Conservation (phyloP, 2,329 filamentous ascomycete species). For the Sphaerulina vaccinii region DNA sequence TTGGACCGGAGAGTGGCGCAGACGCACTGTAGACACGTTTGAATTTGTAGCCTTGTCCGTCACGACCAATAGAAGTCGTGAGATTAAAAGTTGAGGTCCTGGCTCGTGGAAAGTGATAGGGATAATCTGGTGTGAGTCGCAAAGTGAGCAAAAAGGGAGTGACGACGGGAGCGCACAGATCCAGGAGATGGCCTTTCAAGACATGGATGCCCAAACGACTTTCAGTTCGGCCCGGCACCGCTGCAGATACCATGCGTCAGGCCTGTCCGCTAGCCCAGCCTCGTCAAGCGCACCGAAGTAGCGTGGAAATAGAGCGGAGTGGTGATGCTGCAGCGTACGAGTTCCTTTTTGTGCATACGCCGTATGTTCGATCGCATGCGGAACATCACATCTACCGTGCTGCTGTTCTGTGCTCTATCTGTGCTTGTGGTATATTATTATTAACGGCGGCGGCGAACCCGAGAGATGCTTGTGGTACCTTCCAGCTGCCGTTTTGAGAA, state of each 20-base stretch:
- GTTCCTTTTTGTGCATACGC: no score
- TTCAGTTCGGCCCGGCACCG: neutral
- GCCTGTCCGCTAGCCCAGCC: neutral
- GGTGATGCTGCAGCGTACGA: neutral
- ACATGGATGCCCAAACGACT: neutral
- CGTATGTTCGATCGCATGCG: neutral
- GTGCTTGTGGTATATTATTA: neutral
- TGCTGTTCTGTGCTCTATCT: neutral
- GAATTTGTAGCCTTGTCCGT: conserved; percentile 2
- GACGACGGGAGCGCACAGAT: neutral
- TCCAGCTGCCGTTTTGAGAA: neutral
- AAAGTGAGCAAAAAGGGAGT: neutral
- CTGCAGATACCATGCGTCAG: neutral
- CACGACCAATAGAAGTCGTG: neutral
- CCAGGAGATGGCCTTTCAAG: neutral
- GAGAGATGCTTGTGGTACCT: neutral
- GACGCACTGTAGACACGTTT: neutral
- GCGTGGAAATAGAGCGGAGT: neutral
- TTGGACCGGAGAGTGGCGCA: conserved; percentile 8
- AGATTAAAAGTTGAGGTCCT: neutral
- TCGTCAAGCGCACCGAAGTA: neutral
- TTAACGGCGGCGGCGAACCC: neutral
- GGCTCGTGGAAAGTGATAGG: neutral
- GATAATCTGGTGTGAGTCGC: neutral
- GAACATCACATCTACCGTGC: neutral